phyloP scores from a whole-genome alignment of 805 yeast genomes.

The Priceomyces castillae region DNA sequence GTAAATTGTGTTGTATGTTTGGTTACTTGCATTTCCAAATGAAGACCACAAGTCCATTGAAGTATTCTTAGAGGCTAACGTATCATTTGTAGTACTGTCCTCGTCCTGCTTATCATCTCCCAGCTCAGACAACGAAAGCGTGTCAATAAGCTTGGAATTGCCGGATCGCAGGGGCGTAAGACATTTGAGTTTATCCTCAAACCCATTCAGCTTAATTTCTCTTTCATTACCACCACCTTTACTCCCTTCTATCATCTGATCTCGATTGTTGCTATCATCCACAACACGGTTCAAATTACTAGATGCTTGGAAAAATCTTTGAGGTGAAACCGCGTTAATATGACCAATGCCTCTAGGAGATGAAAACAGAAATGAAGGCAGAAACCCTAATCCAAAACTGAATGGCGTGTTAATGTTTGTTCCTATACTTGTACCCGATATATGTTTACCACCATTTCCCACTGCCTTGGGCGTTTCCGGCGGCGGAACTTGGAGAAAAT shows the following conservation, averaged over 20 bases:
- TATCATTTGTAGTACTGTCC: constrained; percentile 5
- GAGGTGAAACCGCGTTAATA: constrained; percentile 33
- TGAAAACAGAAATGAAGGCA: constrained; percentile 42
- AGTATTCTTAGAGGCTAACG: constrained; percentile 9
- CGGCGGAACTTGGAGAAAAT: constrained; percentile 6
- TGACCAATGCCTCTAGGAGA: constrained; percentile 29
- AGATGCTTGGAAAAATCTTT: constrained; percentile 27
- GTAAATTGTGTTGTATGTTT: constrained; percentile 22
- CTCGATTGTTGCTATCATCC: not conserved
- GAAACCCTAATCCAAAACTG: constrained; percentile 38
- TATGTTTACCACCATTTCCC: constrained; percentile 3
- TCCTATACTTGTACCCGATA: not conserved
- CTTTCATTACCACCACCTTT: not conserved
- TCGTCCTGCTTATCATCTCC: constrained; percentile 2
- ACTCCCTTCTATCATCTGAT: not conserved
- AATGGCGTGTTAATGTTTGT: constrained; percentile 30
- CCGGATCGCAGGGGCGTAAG: constrained; percentile 15
- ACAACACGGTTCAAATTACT: constrained; percentile 17
- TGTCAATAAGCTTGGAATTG: constrained; percentile 17
- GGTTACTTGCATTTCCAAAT: constrained; percentile 19
- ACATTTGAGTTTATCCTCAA: constrained; percentile 13
- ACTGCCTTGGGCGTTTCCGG: constrained; percentile 18
- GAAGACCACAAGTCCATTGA: constrained; percentile 31
- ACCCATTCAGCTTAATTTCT: not conserved
- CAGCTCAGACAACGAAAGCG: constrained; percentile 10